Evolutionary conservation across 2,329 filamentous ascomycete genomes (phyloP).

Genomic region (Zymoseptoria tritici): DNA sequence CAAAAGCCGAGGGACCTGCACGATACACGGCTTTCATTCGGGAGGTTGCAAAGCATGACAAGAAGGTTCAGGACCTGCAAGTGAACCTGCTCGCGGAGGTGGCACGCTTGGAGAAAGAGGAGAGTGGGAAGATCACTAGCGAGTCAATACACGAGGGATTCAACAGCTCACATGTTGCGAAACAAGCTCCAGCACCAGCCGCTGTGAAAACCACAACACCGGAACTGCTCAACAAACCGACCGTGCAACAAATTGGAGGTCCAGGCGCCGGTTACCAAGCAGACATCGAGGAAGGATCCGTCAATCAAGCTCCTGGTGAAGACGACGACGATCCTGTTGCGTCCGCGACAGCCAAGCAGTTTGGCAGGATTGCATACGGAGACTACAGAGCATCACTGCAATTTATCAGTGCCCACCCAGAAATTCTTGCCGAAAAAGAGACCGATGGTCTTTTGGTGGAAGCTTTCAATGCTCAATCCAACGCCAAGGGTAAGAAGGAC

Average conservation of each 20-base stretch:
- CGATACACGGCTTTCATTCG: conserved; percentile 68
- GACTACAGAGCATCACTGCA: conserved; percentile 67
- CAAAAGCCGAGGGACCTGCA: conserved; percentile 47
- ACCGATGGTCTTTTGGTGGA: conserved; percentile 85
- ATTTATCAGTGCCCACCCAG: conserved; percentile 71
- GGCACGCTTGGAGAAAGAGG: conserved; percentile 74
- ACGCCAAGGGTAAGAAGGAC: conserved; percentile 47
- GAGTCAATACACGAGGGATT: conserved; percentile 85
- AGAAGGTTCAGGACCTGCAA: conserved; percentile 72
- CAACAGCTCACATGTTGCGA: conserved; percentile 73
- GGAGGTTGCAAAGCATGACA: conserved; percentile 68
- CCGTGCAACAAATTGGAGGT: conserved; percentile 44
- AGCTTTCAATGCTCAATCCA: conserved; percentile 81
- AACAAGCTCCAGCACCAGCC: conserved; percentile 31
- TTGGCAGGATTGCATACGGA: conserved; percentile 67
- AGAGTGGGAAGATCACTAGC: conserved; percentile 86
- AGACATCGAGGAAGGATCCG: conserved; percentile 49
- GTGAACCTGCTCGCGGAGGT: conserved; percentile 67
- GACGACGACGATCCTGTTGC: conserved; percentile 67
- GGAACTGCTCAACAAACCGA: conserved; percentile 22
- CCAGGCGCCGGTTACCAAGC: conserved; percentile 51
- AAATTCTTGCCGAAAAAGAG: conserved; percentile 74
- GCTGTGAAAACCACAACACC: conserved; percentile 32
- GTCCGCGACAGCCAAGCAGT: conserved; percentile 69
- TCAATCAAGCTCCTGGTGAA: conserved; percentile 30